phyloP scores from a whole-genome alignment of 139 green algal genomes.

The Micractinium conductrix region DNA sequence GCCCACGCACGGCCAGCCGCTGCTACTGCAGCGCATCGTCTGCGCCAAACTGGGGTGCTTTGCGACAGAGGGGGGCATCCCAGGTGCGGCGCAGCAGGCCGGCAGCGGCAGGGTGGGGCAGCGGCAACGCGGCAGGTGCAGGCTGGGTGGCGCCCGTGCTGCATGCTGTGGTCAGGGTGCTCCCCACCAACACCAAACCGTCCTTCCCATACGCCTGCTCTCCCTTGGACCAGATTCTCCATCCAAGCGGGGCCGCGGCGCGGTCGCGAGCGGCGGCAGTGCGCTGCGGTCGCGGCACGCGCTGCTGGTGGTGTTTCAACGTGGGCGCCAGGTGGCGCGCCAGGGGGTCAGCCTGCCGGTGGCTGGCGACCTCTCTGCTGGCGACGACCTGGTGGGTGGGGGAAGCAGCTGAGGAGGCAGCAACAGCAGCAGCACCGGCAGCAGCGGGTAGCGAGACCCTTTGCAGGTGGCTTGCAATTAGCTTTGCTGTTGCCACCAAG shows the following conservation, averaged over 20 bases:
- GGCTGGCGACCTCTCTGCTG: too few relatives aligned
- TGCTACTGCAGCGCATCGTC: conserved; percentile 38
- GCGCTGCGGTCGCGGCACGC: background rate
- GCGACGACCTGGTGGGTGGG: too few relatives aligned
- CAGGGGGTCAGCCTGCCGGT: conserved; percentile 23
- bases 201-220: background rate
- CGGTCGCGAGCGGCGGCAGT: background rate
- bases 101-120: background rate
- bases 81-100: background rate
- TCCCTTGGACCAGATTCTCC: background rate
- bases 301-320: conserved; percentile 44
- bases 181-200: background rate
- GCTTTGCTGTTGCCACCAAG: too few relatives aligned
- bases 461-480: too few relatives aligned
- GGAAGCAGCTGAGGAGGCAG: too few relatives aligned
- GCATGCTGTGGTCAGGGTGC: too few relatives aligned
- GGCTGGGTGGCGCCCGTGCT: too few relatives aligned
- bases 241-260: background rate
- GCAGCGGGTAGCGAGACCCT: too few relatives aligned
- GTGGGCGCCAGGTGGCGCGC: conserved; percentile 41
- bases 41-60: conserved; percentile 39
- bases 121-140: too few relatives aligned
- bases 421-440: too few relatives aligned
- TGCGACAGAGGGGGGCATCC: background rate
- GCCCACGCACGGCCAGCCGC: background rate